Evolutionary conservation across 139 green algal genomes (phyloP), one percentile per base, ranked within the genome.

Genomic region (Gonium pectorale): DNA sequence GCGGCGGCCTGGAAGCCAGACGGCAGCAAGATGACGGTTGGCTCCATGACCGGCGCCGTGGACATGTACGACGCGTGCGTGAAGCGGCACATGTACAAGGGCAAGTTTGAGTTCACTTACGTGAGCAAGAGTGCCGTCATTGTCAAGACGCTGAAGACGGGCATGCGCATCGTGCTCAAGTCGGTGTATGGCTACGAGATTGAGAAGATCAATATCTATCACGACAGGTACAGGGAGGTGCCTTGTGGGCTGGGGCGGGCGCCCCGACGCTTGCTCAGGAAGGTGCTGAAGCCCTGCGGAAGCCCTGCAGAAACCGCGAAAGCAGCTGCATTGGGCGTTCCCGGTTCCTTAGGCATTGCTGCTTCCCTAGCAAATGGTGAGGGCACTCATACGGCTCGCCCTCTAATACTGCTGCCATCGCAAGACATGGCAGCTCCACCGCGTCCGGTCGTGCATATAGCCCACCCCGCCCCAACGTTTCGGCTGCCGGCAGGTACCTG

Each of bases 31-130:
- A 67, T 97, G 64, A 89, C 80, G n/a, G 87, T 96, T 41, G 94
- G 94, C 9, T 86, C 80, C 52, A 88, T 96, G 70, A 92, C 89
- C 9, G 94, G 93, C 3, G 74, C 88, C 43, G 92, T 98, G 66
- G 94, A 96, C 75, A 80, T 97, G 70, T 97, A 95, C 73, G 94
- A 97, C 77, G 91, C 93, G 5, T 97, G 92, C 89, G 79, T 96
- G n/a, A 89, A 78, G 37, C 74, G 85, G 9, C 72, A 90, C 74
- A 82, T 74, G 63, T 92, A 96, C 89, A 93, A 95, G 81, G 91
- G 91, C 41, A 94, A 92, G 73, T 97, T 98, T 80, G 92, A 97
- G 82, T 95, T 97, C 80, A 97, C 94, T 8, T 96, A 97, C 77
- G 92, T 97, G 35, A 94, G 85, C 89, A 93, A 92, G 78, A 91